Percentiles rank a stretch among this genome's conserved stretches.
These are phyloP conservation scores for Citrus mangshanensis DNA, from an alignment of 345 rosid species.

Conservation along the genomic window DNA sequence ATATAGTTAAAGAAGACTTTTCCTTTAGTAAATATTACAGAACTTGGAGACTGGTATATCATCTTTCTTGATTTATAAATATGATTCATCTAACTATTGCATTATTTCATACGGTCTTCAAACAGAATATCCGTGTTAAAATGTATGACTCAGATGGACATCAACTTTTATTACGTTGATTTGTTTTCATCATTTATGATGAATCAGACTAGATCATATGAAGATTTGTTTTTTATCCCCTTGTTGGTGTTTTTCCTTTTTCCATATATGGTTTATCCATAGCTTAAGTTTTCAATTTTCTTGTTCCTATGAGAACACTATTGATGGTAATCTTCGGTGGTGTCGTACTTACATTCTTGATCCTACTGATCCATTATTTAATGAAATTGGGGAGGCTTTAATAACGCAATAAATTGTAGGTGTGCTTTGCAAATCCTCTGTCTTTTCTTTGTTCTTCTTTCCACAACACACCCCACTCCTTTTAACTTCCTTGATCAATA, in stretches of 20 bases:
- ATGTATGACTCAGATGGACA: neutral
- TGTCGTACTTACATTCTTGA: conserved; percentile 90
- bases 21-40: too few relatives aligned
- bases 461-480: too few relatives aligned
- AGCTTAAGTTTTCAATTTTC: neutral
- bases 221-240: neutral
- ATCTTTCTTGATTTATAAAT: conserved; percentile 4
- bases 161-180: neutral
- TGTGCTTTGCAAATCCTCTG: neutral
- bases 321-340: conserved; percentile 79
- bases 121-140: neutral
- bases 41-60: conserved; percentile 76
- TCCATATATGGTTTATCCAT: neutral
- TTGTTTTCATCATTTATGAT: conserved; percentile 2
- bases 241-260: neutral
- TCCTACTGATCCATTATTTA: conserved; percentile 74
- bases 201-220: neutral
- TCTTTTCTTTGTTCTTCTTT: neutral
- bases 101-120: conserved; percentile 8
- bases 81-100: neutral
- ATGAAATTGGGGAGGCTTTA: conserved; percentile 83
- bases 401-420: conserved; percentile 68
- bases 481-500: too few relatives aligned
- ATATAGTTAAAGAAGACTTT: too few relatives aligned
- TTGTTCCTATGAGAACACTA: conserved; percentile 68